A percentile compares a stretch with the other conserved stretches of the same genome.
phyloP scores from a whole-genome alignment of 2,329 filamentous ascomycete genomes.

The Thielaviopsis populi region DNA sequence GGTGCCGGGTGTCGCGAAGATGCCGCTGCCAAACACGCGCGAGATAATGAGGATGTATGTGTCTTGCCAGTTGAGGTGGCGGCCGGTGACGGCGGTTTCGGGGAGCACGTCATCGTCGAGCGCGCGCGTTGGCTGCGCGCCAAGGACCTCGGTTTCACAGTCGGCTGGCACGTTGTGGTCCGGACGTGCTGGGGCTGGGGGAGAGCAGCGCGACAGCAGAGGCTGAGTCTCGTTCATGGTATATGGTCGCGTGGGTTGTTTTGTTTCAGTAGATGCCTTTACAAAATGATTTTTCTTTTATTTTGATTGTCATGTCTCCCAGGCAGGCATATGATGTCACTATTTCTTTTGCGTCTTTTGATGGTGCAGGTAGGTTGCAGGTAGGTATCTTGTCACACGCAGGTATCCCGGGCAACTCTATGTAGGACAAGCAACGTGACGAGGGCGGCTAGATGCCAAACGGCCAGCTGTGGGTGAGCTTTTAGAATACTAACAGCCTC shows the following conservation, averaged over 20 bases:
- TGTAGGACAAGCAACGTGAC: background rate
- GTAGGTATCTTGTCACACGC: background rate
- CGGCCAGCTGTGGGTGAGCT: background rate
- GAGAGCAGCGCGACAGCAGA: background rate
- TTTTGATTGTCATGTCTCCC: background rate
- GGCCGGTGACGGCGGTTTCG: slow-evolving; percentile 41
- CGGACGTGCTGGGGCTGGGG: background rate
- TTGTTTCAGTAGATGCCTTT: background rate
- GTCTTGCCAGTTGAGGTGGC: slow-evolving; percentile 46
- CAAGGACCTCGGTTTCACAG: background rate
- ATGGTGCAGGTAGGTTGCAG: no score
- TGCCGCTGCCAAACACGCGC: slow-evolving; percentile 53
- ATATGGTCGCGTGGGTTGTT: background rate
- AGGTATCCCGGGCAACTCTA: background rate
- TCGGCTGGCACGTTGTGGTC: background rate
- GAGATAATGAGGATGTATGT: slow-evolving; percentile 54
- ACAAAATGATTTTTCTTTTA: no score
- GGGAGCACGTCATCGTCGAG: slow-evolving; percentile 45
- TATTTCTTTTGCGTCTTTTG: background rate
- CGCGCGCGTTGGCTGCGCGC: slow-evolving; percentile 3
- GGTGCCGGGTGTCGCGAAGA: slow-evolving; percentile 56
- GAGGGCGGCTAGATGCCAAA: background rate
- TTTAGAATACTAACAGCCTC: background rate
- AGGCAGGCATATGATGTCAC: background rate
- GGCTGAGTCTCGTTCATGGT: slow-evolving; percentile 8